These are phyloP conservation scores for Globisporangium yorkense DNA, from an alignment of 352 stramenopile genomes.

Conservation along the genomic window DNA sequence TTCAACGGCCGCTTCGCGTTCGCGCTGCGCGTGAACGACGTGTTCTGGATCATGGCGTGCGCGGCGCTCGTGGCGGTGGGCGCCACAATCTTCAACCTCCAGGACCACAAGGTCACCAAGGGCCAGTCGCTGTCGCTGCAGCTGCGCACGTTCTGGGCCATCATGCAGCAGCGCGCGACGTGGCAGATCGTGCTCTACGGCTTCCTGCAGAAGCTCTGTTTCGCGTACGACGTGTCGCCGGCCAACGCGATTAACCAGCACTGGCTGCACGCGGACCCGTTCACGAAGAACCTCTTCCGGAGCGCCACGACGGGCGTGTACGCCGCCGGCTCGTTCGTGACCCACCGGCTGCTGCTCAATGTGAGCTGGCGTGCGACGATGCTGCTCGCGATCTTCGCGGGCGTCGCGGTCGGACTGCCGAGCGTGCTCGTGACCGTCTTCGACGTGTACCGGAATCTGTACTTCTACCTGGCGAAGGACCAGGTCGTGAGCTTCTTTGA, in stretches of 20 bases:
- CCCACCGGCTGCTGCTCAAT: constrained; percentile 50
- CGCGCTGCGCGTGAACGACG: constrained; percentile 28
- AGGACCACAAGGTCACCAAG: constrained; percentile 24
- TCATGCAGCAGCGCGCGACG: constrained; percentile 55
- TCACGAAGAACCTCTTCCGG: constrained; percentile 58
- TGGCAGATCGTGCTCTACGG: constrained; percentile 71
- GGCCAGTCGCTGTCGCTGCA: constrained; percentile 20
- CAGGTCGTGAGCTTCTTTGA: constrained; percentile 53
- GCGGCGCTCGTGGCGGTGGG: constrained; percentile 28
- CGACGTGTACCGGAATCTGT: constrained; percentile 52
- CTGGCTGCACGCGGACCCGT: constrained; percentile 56
- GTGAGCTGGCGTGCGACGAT: constrained; percentile 58
- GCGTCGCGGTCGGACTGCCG: constrained; percentile 30
- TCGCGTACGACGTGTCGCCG: constrained; percentile 48
- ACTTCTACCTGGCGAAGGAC: constrained; percentile 51
- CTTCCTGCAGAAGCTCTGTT: constrained; percentile 65
- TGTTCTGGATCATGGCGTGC: constrained; percentile 31
- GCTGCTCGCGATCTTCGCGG: constrained; percentile 34
- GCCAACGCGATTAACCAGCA: constrained; percentile 52
- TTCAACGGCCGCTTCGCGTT: constrained; percentile 49
- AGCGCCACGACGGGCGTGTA: constrained; percentile 45
- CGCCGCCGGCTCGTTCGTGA: constrained; percentile 43
- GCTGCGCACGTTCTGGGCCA: constrained; percentile 39
- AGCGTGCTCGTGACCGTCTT: constrained; percentile 46
- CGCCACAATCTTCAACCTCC: constrained; percentile 33